Percentiles rank a stretch among this genome's conserved stretches.
Evolutionary conservation across 2,329 filamentous ascomycete species (phyloP).

Genomic region (Davidsoniella virescens): DNA sequence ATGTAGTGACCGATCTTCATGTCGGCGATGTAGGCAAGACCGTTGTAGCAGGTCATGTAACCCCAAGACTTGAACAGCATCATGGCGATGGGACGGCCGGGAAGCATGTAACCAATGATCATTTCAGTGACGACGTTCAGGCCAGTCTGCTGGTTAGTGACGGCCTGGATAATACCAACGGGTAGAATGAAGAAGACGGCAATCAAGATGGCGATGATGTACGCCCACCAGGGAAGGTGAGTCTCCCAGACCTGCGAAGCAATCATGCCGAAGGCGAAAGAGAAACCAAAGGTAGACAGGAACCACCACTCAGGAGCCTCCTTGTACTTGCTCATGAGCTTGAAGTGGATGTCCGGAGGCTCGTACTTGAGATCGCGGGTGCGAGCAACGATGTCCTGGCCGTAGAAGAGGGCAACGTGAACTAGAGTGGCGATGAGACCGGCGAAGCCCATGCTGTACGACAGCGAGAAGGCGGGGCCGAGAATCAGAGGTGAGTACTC

Average conservation of each 20-base stretch:
- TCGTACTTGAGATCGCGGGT: conserved; percentile 21
- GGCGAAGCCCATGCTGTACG: conserved; percentile 42
- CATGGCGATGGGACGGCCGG: conserved; percentile 31
- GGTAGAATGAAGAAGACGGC: conserved; percentile 27
- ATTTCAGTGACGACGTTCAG: conserved; percentile 34
- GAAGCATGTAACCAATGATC: conserved; percentile 32
- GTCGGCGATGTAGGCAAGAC: conserved; percentile 30
- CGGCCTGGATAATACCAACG: conserved; percentile 29
- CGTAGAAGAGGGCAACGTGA: conserved; percentile 36
- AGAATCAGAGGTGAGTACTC: conserved; percentile 41
- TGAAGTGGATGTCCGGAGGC: conserved; percentile 34
- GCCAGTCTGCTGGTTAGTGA: conserved; percentile 32
- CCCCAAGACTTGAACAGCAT: conserved; percentile 33
- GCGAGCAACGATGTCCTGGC: conserved; percentile 28
- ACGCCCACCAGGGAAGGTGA: conserved; percentile 29
- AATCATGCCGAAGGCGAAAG: conserved; percentile 32
- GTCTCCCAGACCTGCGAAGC: conserved; percentile 23
- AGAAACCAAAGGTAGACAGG: conserved; percentile 25
- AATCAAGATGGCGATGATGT: conserved; percentile 25
- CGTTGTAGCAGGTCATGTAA: conserved; percentile 31
- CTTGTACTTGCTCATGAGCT: conserved; percentile 40
- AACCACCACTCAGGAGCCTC: conserved; percentile 44
- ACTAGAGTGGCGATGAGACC: conserved; percentile 35
- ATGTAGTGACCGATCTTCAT: conserved; percentile 38
- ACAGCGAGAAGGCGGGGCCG: conserved; percentile 37